Percentiles rank a stretch among this genome's conserved stretches.
Evolutionary conservation across 2,329 filamentous ascomycete genomes (phyloP).

Genomic region (Fonsecaea multimorphosa): DNA sequence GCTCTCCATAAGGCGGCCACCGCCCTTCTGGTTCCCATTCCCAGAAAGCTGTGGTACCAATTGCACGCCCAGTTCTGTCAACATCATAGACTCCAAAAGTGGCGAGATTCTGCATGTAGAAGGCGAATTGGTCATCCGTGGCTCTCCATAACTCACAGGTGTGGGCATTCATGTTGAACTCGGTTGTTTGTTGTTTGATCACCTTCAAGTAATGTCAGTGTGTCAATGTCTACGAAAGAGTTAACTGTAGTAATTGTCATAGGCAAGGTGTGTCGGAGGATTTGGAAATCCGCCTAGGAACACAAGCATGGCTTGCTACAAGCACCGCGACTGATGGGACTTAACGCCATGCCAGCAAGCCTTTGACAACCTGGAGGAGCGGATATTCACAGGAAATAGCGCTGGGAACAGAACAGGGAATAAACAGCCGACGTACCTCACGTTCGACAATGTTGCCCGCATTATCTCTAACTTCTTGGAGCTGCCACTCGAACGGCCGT

Average conservation of each 20-base stretch:
- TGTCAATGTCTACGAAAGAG: background rate
- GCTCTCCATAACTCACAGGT: background rate
- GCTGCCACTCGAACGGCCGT: background rate
- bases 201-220: background rate
- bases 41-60: background rate
- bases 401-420: background rate
- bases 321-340: too few relatives aligned
- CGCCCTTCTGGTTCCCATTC: conserved; percentile 10
- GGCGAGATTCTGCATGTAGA: conserved; percentile 7
- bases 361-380: background rate
- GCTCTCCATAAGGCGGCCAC: background rate
- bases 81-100: conserved; percentile 5
- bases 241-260: background rate
- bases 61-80: background rate
- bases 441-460: background rate
- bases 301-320: too few relatives aligned
- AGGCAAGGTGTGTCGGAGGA: background rate
- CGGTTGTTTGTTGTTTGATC: conserved; percentile 1
- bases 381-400: too few relatives aligned
- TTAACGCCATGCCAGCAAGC: too few relatives aligned
- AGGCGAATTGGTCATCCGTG: background rate
- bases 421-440: background rate
- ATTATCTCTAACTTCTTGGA: background rate
- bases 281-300: background rate
- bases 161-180: background rate